Conservation (phyloP, 306 rosid genomes). For the Vigna trinervia region DNA sequence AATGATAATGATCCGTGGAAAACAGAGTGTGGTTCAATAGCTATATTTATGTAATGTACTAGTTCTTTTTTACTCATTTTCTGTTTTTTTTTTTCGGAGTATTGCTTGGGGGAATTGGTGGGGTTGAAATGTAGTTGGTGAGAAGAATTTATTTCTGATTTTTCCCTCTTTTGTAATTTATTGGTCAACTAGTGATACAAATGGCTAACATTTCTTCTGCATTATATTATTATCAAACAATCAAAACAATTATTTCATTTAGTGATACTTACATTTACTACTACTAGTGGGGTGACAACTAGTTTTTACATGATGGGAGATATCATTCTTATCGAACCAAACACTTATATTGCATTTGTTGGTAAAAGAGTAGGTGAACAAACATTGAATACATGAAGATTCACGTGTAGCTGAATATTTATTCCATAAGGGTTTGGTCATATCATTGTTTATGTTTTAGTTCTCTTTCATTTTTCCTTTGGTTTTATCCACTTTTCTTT, state of each 20-base stretch:
- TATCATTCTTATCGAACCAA: background rate
- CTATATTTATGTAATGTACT: background rate
- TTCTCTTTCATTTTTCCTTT: background rate
- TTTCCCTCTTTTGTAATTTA: background rate
- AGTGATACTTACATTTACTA: too few species aligned
- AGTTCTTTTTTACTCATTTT: background rate
- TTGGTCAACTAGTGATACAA: slow-evolving; percentile 13
- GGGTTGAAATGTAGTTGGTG: slow-evolving; percentile 7
- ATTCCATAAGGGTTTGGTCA: background rate
- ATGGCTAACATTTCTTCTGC: too few species aligned
- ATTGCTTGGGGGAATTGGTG: background rate
- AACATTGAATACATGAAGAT: background rate
- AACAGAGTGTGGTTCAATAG: slow-evolving; percentile 19
- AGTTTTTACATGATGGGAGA: background rate
- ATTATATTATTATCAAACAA: too few species aligned
- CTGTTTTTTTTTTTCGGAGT: background rate
- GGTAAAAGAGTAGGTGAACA: background rate
- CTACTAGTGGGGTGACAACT: background rate
- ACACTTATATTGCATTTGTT: background rate
- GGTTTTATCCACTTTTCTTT: background rate
- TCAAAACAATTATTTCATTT: too few species aligned
- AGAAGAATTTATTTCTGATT: slow-evolving; percentile 22
- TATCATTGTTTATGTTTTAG: slow-evolving; percentile 2
- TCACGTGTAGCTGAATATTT: too few species aligned
- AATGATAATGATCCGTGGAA: slow-evolving; percentile 23